Conservation (phyloP, 2,329 filamentous ascomycete genomes). For the Hawksworthiomyces lignivorus region DNA sequence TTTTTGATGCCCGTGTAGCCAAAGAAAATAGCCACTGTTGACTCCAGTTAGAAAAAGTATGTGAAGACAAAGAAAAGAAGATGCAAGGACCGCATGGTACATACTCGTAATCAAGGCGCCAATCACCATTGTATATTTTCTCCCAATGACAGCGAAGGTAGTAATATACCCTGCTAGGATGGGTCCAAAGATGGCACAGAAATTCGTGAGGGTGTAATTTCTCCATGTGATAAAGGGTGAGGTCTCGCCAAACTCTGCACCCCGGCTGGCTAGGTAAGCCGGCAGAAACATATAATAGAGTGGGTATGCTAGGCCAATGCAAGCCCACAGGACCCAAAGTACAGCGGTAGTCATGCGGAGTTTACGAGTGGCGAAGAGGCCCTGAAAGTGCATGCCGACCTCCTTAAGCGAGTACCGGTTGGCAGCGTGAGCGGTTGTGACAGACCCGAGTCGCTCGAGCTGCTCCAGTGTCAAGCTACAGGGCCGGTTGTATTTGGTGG, state of each 20-base stretch:
- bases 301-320: conserved; percentile 2
- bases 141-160: background rate
- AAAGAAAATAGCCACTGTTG: conserved; percentile 5
- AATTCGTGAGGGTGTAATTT: conserved; percentile 1
- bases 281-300: background rate
- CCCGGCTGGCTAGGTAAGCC: conserved; percentile 1
- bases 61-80: background rate
- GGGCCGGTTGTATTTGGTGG: conserved; percentile 1
- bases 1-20: conserved; percentile 1
- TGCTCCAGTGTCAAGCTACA: conserved; percentile 1
- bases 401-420: conserved; percentile 1
- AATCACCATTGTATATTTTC: conserved; percentile 1
- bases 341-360: background rate
- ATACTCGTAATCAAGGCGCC: background rate
- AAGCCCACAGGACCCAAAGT: conserved; percentile 1
- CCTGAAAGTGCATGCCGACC: conserved; percentile 1
- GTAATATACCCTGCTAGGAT: conserved; percentile 1
- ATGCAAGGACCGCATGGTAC: too few relatives aligned
- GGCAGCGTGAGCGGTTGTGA: conserved; percentile 1
- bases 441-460: conserved; percentile 1
- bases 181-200: conserved; percentile 1
- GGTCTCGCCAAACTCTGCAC: conserved; percentile 4
- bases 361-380: conserved; percentile 2
- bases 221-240: background rate
- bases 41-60: background rate